phyloP scores from a whole-genome alignment of 768 basidiomycete genomes.

The Phylloporus arenicola region DNA sequence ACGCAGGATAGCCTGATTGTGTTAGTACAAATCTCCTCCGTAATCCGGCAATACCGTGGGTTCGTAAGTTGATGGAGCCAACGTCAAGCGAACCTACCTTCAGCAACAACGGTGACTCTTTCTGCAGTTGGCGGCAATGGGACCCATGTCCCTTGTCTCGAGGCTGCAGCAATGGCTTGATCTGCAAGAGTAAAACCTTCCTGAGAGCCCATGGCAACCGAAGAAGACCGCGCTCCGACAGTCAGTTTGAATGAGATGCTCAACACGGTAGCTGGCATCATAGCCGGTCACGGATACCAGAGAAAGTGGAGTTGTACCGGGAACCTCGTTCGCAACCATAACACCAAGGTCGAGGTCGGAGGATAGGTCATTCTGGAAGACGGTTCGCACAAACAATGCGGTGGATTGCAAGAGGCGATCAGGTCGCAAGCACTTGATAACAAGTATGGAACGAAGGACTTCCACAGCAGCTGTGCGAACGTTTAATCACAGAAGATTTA shows the following conservation, averaged over 20 bases:
- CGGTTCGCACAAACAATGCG: constrained; percentile 62
- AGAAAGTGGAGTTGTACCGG: constrained; percentile 77
- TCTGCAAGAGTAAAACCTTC: constrained; percentile 97
- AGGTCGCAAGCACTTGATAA: constrained; percentile 89
- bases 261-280: constrained; percentile 96
- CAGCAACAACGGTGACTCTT: constrained; percentile 82
- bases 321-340: constrained; percentile 78
- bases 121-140: constrained; percentile 89
- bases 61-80: too few species aligned
- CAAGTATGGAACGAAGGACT: constrained; percentile 67
- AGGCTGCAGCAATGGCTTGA: constrained; percentile 89
- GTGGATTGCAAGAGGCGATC: constrained; percentile 87
- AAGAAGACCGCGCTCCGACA: constrained; percentile 69
- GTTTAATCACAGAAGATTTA: constrained; percentile 10
- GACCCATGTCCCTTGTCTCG: constrained; percentile 93
- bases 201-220: constrained; percentile 97
- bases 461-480: constrained; percentile 54
- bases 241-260: constrained; percentile 80
- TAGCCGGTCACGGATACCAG: constrained; percentile 93
- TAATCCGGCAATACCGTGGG: too few species aligned
- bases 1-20: too few species aligned
- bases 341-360: constrained; percentile 68
- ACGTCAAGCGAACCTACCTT: constrained; percentile 50
- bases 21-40: too few species aligned
- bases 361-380: constrained; percentile 80